phyloP scores from a whole-genome alignment of 306 rosid genomes.

The Cucumis melo region DNA sequence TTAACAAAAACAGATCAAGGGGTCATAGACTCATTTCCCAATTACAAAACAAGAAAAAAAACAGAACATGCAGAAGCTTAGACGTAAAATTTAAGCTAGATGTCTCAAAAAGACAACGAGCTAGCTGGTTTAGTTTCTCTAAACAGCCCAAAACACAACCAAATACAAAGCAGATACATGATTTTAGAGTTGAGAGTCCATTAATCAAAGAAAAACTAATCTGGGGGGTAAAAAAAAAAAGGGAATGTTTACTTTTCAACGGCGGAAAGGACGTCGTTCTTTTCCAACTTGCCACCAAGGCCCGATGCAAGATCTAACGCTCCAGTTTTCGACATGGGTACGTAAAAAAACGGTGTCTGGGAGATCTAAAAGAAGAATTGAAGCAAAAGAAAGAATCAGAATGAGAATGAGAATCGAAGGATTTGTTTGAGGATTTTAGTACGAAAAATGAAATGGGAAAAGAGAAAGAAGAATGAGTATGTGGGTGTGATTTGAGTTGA shows the following conservation, averaged over 20 bases:
- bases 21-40: neutral
- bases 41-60: neutral
- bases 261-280: conserved; percentile 49
- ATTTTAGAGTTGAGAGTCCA: neutral
- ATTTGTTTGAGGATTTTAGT: neutral
- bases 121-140: neutral
- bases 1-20: neutral
- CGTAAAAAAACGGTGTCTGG: neutral
- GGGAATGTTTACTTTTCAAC: conserved; percentile 39
- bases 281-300: conserved; percentile 78
- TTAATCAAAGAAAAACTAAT: neutral
- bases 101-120: neutral
- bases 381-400: neutral
- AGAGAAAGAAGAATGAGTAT: neutral
- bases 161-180: neutral
- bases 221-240: neutral
- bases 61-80: neutral
- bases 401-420: neutral
- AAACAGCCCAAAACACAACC: neutral
- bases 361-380: neutral
- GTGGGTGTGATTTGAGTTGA: neutral
- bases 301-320: conserved; percentile 82
- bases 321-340: conserved; percentile 29
- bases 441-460: neutral
- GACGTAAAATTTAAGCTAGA: neutral